A percentile compares a stretch with the other conserved stretches of the same genome.
These are phyloP conservation scores for Mallotus repandus DNA, from an alignment of 441 rosid species.

Conservation along the genomic window DNA sequence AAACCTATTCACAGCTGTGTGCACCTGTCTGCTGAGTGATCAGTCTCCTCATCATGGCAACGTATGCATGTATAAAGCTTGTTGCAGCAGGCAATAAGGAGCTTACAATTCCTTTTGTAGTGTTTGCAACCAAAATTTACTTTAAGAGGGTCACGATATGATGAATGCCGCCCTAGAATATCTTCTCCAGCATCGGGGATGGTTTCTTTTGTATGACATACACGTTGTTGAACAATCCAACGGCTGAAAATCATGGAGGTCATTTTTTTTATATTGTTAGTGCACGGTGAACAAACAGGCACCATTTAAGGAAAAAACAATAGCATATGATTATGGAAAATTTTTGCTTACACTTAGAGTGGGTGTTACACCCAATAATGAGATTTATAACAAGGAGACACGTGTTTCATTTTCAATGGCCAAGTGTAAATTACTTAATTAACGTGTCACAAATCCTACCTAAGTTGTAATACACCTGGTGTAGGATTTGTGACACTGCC, in stretches of 20 bases:
- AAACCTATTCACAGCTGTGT: constrained; percentile 8
- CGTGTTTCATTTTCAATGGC: too few relatives aligned
- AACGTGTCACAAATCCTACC: too few relatives aligned
- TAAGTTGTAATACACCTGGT: too few relatives aligned
- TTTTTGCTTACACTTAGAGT: too few relatives aligned
- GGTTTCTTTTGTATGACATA: constrained; percentile 29
- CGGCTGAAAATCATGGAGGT: constrained; percentile 51
- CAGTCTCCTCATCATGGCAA: constrained; percentile 78
- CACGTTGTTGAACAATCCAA: constrained; percentile 57
- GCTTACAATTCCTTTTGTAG: constrained; percentile 76
- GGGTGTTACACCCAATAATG: too few relatives aligned
- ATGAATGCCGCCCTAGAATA: constrained; percentile 54
- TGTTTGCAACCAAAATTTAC: constrained; percentile 66
- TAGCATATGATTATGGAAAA: background rate
- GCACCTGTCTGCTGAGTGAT: constrained; percentile 69
- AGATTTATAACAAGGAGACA: too few relatives aligned
- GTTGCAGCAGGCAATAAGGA: constrained; percentile 62
- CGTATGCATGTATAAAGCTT: constrained; percentile 66
- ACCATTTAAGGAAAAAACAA: background rate
- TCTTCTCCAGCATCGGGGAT: constrained; percentile 36
- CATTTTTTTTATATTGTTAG: constrained; percentile 23
- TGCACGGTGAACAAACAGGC: constrained; percentile 4
- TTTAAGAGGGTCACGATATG: constrained; percentile 46
- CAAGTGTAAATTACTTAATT: too few relatives aligned
- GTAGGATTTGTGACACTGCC: too few relatives aligned